Base-by-base conservation (phyloP, 1,284 basidiomycete species). In the Irpex sp. region DNA sequence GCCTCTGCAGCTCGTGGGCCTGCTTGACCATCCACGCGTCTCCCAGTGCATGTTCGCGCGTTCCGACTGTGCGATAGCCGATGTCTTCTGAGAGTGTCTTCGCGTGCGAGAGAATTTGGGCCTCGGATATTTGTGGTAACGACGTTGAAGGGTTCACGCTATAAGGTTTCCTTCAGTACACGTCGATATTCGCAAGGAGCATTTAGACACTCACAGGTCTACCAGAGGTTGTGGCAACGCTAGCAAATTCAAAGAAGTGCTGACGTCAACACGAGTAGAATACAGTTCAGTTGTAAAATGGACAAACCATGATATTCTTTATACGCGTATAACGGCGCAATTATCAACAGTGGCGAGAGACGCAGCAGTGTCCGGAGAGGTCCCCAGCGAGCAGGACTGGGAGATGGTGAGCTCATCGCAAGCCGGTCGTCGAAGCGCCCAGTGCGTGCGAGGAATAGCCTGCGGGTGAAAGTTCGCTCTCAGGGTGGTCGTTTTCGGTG, bases 61-160 rank as follows among this genome's bases (percentile, higher is more conserved):
- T 96, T 0, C 96, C 96, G 16, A 97, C 93, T 0, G 93, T 96
- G 49, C 96, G 83, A 76, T 89, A 98, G 4, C 96, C 96, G 62
- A 96, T 93, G 36, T 86, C 86, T 71, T 95, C 93, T 0, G 88
- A 91, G 8, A 93, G 81, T 61, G 85, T 72, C 64, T 81, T 83
- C 1, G 86, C 81, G 58, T 86, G 76, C 2, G 75, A 78, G 5
- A 92, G 80, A 52, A 92, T 88, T 23, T 80, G 80, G 0, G 80
- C 69, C 71, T 93, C 90, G 0, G 90, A 90, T 28, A 90, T 78
- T 67, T 90, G 88, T 3, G 89, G 87, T 3, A 84, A 72, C 42
- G 77, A 76, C 0, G 85, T 87, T 14, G 68, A 61, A 5, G 84
- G 78, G 71, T 90, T 70, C 59, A 78, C 73, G 54, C 87, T 87